Conservation (phyloP, 306 rosid genomes). For the Neltuma alba region DNA sequence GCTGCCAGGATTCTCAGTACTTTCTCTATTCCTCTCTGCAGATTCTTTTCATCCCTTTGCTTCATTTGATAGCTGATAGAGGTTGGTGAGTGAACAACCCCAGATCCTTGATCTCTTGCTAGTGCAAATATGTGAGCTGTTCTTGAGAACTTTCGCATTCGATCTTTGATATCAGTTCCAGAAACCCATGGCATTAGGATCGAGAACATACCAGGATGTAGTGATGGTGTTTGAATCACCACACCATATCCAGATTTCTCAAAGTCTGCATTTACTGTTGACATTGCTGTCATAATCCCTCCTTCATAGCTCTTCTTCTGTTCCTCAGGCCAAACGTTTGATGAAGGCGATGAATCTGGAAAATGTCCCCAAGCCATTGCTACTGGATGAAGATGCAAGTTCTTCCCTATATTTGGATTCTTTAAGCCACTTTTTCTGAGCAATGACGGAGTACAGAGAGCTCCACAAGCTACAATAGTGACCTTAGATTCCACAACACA, state of each 20-base stretch:
- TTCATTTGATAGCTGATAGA: constrained; percentile 52
- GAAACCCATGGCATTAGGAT: constrained; percentile 82
- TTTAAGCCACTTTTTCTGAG: constrained; percentile 68
- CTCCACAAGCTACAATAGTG: constrained; percentile 80
- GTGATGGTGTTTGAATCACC: constrained; percentile 75
- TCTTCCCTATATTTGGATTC: constrained; percentile 66
- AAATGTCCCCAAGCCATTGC: constrained; percentile 88
- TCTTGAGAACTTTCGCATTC: constrained; percentile 67
- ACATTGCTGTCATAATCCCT: constrained; percentile 93
- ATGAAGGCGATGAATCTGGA: constrained; percentile 58
- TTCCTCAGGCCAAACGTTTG: constrained; percentile 52
- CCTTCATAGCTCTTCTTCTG: constrained; percentile 82
- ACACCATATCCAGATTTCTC: constrained; percentile 67
- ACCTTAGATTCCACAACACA: constrained; percentile 77
- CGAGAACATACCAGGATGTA: constrained; percentile 87
- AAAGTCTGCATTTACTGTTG: constrained; percentile 53
- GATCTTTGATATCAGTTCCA: constrained; percentile 57
- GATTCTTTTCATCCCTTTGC: constrained; percentile 47
- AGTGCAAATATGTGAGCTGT: constrained; percentile 81
- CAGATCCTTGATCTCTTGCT: constrained; percentile 81
- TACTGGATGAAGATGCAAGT: constrained; percentile 82
- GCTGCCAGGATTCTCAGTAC: constrained; percentile 73
- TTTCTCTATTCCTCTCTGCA: constrained; percentile 65
- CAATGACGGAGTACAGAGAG: constrained; percentile 68
- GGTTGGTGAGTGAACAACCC: constrained; percentile 48